Evolutionary conservation across 352 stramenopile species (phyloP).

Genomic region (Phytophthora gonapodyides): DNA sequence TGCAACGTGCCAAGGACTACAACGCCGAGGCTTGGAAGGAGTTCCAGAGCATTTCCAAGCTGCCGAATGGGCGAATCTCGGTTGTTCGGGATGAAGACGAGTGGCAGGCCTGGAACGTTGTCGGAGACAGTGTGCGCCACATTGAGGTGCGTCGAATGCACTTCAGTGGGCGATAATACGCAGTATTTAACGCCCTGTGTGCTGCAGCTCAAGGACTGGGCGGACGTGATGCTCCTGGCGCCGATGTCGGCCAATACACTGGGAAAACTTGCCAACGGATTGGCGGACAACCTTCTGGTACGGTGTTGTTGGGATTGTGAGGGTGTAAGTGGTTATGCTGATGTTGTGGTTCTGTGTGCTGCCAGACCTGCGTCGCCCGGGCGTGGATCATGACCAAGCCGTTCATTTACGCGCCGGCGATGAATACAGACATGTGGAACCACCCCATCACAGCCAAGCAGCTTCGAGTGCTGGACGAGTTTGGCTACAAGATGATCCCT

Average conservation of each 20-base stretch:
- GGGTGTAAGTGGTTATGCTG: slow-evolving; percentile 4
- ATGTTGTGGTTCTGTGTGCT: slow-evolving; percentile 4
- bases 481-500: slow-evolving; percentile 81
- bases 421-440: slow-evolving; percentile 99
- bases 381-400: slow-evolving; percentile 95
- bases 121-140: slow-evolving; percentile 85
- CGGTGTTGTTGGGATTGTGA: slow-evolving; percentile 9
- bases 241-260: slow-evolving; percentile 93
- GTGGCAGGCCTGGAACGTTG: slow-evolving; percentile 78
- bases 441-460: slow-evolving; percentile 92
- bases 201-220: slow-evolving; percentile 94
- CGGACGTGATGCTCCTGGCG: slow-evolving; percentile 90
- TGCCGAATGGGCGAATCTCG: slow-evolving; percentile 29
- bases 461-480: slow-evolving; percentile 57
- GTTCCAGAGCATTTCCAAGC: slow-evolving; percentile 37
- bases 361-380: slow-evolving; percentile 88
- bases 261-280: slow-evolving; percentile 91
- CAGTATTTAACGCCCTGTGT: slow-evolving; percentile 1
- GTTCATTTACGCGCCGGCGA: slow-evolving; percentile 93
- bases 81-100: slow-evolving; percentile 82
- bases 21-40: slow-evolving; percentile 46
- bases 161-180: background rate
- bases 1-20: slow-evolving; percentile 78
- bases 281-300: slow-evolving; percentile 96
- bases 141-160: slow-evolving; percentile 67